Conservation (phyloP, 2,329 filamentous ascomycete species). For the Paraphaeosphaeria minitans region DNA sequence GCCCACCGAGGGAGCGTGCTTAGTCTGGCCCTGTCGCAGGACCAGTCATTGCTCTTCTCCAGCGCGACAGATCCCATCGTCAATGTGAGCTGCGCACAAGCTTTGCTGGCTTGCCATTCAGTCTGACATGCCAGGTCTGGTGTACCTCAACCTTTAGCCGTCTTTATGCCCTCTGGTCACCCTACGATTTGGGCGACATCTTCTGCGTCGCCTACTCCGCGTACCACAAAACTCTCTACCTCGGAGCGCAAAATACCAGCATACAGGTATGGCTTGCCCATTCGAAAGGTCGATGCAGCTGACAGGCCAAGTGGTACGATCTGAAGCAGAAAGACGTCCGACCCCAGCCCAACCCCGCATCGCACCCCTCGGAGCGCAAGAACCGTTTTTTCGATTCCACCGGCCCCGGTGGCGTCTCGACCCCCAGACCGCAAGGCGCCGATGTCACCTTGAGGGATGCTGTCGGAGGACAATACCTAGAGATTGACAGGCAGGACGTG, state of each 20-base stretch:
- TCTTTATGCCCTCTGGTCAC: slow-evolving; percentile 88
- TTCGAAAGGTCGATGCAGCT: slow-evolving; percentile 1
- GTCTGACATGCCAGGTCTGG: slow-evolving; percentile 66
- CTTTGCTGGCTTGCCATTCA: not conserved
- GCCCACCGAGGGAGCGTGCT: slow-evolving; percentile 92
- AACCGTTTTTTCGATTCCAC: slow-evolving; percentile 93
- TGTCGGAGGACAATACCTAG: slow-evolving; percentile 69
- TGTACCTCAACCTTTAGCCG: slow-evolving; percentile 75
- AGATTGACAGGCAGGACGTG: slow-evolving; percentile 81
- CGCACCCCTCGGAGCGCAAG: slow-evolving; percentile 75
- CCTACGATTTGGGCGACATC: slow-evolving; percentile 92
- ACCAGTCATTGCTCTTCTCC: slow-evolving; percentile 81
- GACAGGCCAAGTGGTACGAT: slow-evolving; percentile 70
- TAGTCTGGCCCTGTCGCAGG: slow-evolving; percentile 77
- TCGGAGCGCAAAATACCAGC: slow-evolving; percentile 91
- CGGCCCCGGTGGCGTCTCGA: slow-evolving; percentile 79
- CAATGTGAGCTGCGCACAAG: slow-evolving; percentile 60
- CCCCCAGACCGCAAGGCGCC: slow-evolving; percentile 70
- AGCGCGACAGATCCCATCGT: slow-evolving; percentile 92
- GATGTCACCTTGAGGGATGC: slow-evolving; percentile 55
- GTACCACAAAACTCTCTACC: slow-evolving; percentile 79
- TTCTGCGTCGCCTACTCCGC: slow-evolving; percentile 92
- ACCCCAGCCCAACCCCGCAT: slow-evolving; percentile 66
- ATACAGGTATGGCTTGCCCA: slow-evolving; percentile 64
- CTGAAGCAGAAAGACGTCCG: slow-evolving; percentile 67